A percentile compares a stretch with the other conserved stretches of the same genome.
These are phyloP conservation scores for Aspergillus saccharolyticus DNA, from an alignment of 495 filamentous ascomycete species.

Conservation along the genomic window DNA sequence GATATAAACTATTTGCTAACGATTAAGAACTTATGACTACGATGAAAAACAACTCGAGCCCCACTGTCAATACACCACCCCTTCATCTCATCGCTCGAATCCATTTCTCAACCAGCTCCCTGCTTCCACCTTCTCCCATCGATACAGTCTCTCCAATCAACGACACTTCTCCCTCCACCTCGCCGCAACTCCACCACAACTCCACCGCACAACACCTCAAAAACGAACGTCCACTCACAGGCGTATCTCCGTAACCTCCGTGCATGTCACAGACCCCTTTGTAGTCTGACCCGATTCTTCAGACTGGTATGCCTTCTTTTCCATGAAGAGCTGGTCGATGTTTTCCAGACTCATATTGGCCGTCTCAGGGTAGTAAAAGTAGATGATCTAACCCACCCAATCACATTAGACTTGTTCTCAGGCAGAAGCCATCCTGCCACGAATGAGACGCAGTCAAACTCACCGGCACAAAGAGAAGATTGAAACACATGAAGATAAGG, in stretches of 20 bases:
- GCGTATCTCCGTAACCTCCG: background rate
- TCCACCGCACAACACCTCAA: background rate
- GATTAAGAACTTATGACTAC: too few species aligned
- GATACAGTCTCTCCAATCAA: too few species aligned
- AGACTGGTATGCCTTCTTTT: background rate
- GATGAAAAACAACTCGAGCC: too few species aligned
- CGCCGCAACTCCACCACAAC: too few species aligned
- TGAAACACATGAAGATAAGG: constrained; percentile 56
- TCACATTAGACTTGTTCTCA: background rate
- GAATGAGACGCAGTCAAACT: constrained; percentile 3
- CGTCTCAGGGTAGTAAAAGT: constrained; percentile 42
- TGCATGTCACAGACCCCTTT: background rate
- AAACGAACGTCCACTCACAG: background rate
- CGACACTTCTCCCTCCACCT: background rate
- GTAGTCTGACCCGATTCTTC: background rate
- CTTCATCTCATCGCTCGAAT: too few species aligned
- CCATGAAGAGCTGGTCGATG: constrained; percentile 32
- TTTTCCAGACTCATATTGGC: constrained; percentile 40
- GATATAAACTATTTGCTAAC: too few species aligned
- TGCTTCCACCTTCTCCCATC: too few species aligned
- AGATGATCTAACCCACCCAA: constrained; percentile 25
- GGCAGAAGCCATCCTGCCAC: too few species aligned
- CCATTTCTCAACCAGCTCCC: too few species aligned
- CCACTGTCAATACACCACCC: too few species aligned
- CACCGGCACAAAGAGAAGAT: constrained; percentile 41